Conservation (phyloP, 108 stramenopile genomes). For the Seminavis robusta region DNA sequence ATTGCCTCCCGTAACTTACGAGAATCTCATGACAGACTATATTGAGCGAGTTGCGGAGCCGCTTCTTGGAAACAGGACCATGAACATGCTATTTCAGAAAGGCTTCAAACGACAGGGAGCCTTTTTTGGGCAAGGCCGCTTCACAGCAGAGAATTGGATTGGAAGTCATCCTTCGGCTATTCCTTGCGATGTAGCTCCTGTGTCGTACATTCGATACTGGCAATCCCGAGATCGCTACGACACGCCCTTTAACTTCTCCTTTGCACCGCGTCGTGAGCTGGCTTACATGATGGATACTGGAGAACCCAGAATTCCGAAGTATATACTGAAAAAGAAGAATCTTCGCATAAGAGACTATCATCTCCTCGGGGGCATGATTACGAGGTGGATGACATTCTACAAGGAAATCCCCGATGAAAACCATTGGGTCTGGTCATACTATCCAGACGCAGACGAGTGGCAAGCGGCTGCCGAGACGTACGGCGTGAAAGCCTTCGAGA, state of each 20-base stretch:
- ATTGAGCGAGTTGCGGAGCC: no score
- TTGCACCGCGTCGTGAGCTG: conserved; percentile 29
- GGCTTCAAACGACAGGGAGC: no score
- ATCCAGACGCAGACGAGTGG: conserved; percentile 42
- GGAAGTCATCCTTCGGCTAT: conserved; percentile 42
- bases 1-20: conserved; percentile 33
- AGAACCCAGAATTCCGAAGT: neutral
- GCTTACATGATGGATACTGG: conserved; percentile 11
- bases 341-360: conserved; percentile 42
- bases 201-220: conserved; percentile 24
- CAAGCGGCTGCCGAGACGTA: conserved; percentile 20
- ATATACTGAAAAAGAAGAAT: conserved; percentile 15
- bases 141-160: conserved; percentile 49
- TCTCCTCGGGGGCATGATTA: conserved; percentile 34
- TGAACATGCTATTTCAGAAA: no score
- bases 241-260: conserved; percentile 19
- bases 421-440: conserved; percentile 48
- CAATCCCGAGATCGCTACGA: conserved; percentile 17
- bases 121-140: conserved; percentile 44
- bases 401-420: conserved; percentile 23
- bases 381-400: conserved; percentile 45
- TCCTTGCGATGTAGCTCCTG: conserved; percentile 32
- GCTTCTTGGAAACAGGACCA: no score
- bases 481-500: no score
- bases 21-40: conserved; percentile 34